Conservation (phyloP, 805 yeast genomes). For the Yarrowia sp. region DNA sequence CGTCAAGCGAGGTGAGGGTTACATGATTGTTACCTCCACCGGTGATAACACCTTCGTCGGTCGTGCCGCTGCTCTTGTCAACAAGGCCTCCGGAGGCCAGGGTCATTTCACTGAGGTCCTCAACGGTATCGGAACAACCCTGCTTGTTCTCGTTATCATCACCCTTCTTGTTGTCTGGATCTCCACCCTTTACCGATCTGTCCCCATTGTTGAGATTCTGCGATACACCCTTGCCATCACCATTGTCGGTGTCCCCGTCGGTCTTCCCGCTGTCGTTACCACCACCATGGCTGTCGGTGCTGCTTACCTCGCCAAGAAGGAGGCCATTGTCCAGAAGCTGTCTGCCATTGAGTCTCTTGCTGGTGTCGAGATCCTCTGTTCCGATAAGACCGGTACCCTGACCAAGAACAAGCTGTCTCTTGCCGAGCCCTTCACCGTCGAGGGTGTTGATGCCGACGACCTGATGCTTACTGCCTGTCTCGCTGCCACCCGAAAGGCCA, state of each 20-base stretch:
- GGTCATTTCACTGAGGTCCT: constrained; percentile 98
- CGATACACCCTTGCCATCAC: constrained; percentile 94
- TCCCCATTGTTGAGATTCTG: constrained; percentile 82
- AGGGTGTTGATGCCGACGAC: constrained; percentile 95
- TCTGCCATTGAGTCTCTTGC: constrained; percentile 97
- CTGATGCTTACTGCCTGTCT: constrained; percentile 96
- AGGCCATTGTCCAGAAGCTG: constrained; percentile 95
- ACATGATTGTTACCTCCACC: constrained; percentile 92
- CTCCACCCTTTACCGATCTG: constrained; percentile 93
- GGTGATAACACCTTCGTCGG: constrained; percentile 97
- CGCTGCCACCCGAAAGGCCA: constrained; percentile 97
- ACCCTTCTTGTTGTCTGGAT: constrained; percentile 91
- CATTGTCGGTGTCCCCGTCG: constrained; percentile 97
- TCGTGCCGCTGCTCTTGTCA: constrained; percentile 95
- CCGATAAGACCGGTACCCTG: constrained; percentile 97
- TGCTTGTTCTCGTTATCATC: constrained; percentile 84
- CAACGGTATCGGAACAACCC: constrained; percentile 95
- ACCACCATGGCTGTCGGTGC: constrained; percentile 99
- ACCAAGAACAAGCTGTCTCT: constrained; percentile 96
- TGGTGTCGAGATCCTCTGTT: constrained; percentile 97
- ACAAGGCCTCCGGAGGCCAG: constrained; percentile 88
- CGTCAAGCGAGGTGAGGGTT: constrained; percentile 94
- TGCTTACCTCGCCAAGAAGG: constrained; percentile 95
- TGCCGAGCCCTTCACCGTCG: constrained; percentile 97
- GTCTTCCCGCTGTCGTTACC: constrained; percentile 98